phyloP scores from a whole-genome alignment of 257 asterid genomes.

The Solanum pinnatisectum region DNA sequence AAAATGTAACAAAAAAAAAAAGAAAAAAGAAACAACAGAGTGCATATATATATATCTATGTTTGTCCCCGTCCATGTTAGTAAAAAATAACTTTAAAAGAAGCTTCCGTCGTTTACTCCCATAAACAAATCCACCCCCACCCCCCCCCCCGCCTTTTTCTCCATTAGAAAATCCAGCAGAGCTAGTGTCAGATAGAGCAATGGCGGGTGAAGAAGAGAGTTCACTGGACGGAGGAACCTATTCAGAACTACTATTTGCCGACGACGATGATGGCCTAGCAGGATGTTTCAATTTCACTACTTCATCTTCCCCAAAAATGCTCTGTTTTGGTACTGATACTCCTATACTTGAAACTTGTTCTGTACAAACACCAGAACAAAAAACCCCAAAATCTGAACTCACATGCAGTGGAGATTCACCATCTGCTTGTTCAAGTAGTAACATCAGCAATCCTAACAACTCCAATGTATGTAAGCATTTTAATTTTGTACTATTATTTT shows the following conservation, averaged over 20 bases:
- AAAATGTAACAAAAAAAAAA: not conserved
- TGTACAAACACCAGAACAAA: not conserved
- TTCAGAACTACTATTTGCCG: constrained; percentile 55
- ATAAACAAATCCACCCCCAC: not conserved
- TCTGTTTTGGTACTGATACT: constrained; percentile 46
- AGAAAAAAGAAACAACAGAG: constrained; percentile 6
- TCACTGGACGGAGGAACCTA: constrained; percentile 38
- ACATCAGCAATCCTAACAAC: constrained; percentile 4
- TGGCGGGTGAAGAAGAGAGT: constrained; percentile 46
- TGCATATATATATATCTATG: not conserved
- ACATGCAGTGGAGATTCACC: constrained; percentile 44
- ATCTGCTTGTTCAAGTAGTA: constrained; percentile 18
- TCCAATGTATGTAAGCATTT: not conserved
- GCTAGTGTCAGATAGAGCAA: not conserved
- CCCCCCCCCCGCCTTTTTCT: no score
- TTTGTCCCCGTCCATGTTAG: constrained; percentile 4
- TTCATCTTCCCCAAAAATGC: constrained; percentile 41
- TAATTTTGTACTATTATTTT: not conserved
- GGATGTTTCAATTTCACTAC: constrained; percentile 23
- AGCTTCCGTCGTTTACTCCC: constrained; percentile 36
- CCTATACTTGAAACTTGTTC: not conserved
- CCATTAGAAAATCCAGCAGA: not conserved
- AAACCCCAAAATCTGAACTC: constrained; percentile 25
- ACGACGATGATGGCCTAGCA: constrained; percentile 19
- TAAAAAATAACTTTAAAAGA: not conserved